These are phyloP conservation scores for Aphanoascus verrucosus DNA, from an alignment of 2,329 filamentous ascomycete species.

Conservation along the genomic window DNA sequence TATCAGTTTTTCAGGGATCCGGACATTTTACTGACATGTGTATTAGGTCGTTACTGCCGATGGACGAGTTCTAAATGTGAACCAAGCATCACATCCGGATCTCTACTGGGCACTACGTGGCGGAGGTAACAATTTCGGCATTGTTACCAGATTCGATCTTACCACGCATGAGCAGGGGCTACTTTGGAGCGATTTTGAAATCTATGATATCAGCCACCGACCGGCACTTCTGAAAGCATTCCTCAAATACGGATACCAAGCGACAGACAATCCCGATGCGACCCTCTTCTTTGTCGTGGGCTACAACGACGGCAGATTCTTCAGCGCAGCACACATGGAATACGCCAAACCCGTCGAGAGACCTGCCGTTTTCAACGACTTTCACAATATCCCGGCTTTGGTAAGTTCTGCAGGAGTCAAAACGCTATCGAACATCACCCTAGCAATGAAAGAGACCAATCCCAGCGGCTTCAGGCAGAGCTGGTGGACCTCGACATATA, in stretches of 20 bases:
- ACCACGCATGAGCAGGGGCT: conserved; percentile 23
- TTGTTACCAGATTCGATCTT: conserved; percentile 34
- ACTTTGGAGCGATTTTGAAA: conserved; percentile 32
- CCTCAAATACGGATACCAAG: conserved; percentile 25
- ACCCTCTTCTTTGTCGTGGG: conserved; percentile 28
- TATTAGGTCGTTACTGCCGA: conserved; percentile 32
- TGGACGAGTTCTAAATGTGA: conserved; percentile 31
- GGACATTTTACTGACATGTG: not conserved
- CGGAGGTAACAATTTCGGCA: conserved; percentile 34
- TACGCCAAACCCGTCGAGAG: conserved; percentile 28
- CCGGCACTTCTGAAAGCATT: conserved; percentile 26
- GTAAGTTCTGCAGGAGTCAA: conserved; percentile 27
- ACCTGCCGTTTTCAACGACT: conserved; percentile 23
- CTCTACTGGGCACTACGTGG: conserved; percentile 42
- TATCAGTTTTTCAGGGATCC: not conserved
- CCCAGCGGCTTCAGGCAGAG: conserved; percentile 7
- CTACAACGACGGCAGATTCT: conserved; percentile 19
- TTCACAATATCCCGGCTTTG: conserved; percentile 14
- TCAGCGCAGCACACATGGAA: conserved; percentile 28
- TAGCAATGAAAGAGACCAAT: not conserved
- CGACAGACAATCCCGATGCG: conserved; percentile 27
- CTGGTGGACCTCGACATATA: not conserved
- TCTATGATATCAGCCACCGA: conserved; percentile 24
- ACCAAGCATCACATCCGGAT: conserved; percentile 29
- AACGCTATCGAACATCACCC: not conserved